Evolutionary conservation across 495 filamentous ascomycete species (phyloP), one percentile per base, ranked within the genome.

Genomic region (Aspergillus mulundensis): DNA sequence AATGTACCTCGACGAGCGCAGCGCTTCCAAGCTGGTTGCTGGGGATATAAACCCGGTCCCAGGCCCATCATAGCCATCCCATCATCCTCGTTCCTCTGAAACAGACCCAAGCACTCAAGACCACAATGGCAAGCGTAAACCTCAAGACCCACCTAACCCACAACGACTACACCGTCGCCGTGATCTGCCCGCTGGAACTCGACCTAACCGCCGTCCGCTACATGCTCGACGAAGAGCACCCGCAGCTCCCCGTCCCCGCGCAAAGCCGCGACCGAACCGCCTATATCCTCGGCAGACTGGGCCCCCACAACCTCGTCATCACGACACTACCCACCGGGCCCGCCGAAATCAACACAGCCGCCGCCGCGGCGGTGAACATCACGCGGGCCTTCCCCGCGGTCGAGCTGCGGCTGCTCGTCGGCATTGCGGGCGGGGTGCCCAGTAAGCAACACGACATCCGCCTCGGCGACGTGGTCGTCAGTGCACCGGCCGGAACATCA

Each of bases 381-480:
- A 41, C 38, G 5, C 41, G 38, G 0, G 67, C 57, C 4, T 73
- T 69, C 45, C 28, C 50, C 0, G 21, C 44, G 4, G 39, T 73
- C n/a, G 39, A 55, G n/a, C 61, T 66, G 40, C 50, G 50, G 0
- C 32, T 75, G 15, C 56, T 72, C 60, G 68, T 72, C 5, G 71
- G 70, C 15, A 71, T 73, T 44, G 71, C 67, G 0, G 71, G 67
- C 0, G 70, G 71, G 0, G 60, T 68, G 2, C 71, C 71, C n/a
- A 21, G 36, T 6, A 52, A 36, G n/a, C 42, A 30, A 18, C 39
- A 58, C 15, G 65, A 70, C 59, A 65, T 73, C 25, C 60, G 69
- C 5, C 62, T 75, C 0, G 70, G 72, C 8, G 67, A 73, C 62
- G 56, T 75, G 1, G 69, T 74, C 1, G 65, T 73, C 39, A 70